Base-by-base conservation (phyloP, 1,139 yeast genomes). In the Pichia sp. region DNA sequence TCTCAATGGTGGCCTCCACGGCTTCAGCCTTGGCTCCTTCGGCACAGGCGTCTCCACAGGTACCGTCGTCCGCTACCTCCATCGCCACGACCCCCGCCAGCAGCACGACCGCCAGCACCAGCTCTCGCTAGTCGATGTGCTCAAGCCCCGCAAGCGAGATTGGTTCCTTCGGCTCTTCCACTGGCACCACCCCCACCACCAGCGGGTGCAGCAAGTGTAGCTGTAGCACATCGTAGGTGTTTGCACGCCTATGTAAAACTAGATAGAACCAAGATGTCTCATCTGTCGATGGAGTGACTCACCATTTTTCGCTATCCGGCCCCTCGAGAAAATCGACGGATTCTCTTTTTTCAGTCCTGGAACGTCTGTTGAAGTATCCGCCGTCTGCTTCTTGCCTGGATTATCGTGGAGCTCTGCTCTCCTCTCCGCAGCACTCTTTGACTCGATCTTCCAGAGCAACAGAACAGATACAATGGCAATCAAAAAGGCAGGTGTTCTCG, bases 401-500 rank as follows among this genome's bases (percentile, higher is more conserved):
- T 20, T 3, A 20, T 20, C 24, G 3, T 20, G 24, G 24, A 2
- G 24, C 24, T 20, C 24, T 20, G 24, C 24, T 20, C 24, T 20
- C 3, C 24, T 20, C 24, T 20, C 3, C 24, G 24, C 24, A 20
- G 24, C 29, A 27, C 1, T 4, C 38, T 12, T 3, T 34, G 38
- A 34, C 38, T 4, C 38, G 38, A 34, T 34, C 38, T 12, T 4
- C 4, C 38, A 10, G 10, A 34, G n/a, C n/a, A 34, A 9, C 38
- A 12, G 6, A 4, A 34, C 38, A 38, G 16, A 38, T 3, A n/a
- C 41, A 38, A 38, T 38, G 41, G 41, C 4, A 38, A 8, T 38
- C 2, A 79, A 73, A 63, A 81, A 79, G 70, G 85, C 84, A 17
- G 99, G 99, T 75, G 97, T 93, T 64, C 78, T 93, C 61, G 99